A percentile compares a stretch with the other conserved stretches of the same genome.
These are phyloP conservation scores for Solanum chmielewskii DNA, from an alignment of 257 asterid species.

Conservation along the genomic window DNA sequence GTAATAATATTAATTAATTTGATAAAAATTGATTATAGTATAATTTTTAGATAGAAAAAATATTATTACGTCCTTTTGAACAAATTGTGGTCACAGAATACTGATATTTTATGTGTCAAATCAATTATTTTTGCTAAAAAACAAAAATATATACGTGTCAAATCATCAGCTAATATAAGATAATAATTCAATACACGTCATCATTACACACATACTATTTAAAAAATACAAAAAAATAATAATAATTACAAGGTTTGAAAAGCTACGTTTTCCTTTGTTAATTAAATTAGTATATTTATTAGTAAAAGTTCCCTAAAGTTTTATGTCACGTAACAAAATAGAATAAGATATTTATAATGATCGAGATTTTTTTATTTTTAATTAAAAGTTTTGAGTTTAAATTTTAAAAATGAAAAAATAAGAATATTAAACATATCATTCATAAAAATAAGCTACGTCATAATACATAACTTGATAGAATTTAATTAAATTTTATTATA, in stretches of 20 bases:
- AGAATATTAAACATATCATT: accelerated
- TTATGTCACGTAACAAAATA: background rate
- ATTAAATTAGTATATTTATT: background rate
- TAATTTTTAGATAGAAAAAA: background rate
- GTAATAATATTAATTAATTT: too few relatives aligned
- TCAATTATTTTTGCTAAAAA: background rate
- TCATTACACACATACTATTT: background rate
- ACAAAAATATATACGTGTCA: background rate
- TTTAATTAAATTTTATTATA: accelerated
- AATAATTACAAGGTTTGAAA: background rate
- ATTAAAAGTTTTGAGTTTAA: accelerated
- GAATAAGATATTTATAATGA: background rate
- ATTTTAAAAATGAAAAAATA: background rate
- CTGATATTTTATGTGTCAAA: background rate
- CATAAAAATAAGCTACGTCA: background rate
- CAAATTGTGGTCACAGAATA: background rate
- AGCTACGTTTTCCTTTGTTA: background rate
- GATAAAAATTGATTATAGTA: too few relatives aligned
- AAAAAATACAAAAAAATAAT: background rate
- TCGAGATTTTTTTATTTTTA: accelerated
- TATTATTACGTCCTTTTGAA: background rate
- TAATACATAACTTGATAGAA: background rate
- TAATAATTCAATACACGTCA: background rate
- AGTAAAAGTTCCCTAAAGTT: background rate
- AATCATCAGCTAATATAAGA: background rate